These are phyloP conservation scores for Exidia glandulosa DNA, from an alignment of 768 basidiomycete genomes.

Conservation along the genomic window DNA sequence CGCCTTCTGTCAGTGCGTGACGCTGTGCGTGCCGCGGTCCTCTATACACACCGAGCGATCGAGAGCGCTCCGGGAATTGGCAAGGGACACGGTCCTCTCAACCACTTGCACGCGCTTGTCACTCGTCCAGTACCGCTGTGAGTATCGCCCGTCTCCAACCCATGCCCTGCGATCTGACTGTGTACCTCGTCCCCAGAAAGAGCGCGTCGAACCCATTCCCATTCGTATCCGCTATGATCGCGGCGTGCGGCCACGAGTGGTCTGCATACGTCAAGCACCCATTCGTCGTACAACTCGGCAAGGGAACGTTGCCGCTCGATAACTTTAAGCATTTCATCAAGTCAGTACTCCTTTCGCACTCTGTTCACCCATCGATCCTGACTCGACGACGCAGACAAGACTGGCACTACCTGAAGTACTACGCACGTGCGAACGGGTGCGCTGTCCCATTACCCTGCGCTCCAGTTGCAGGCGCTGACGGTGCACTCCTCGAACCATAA, in stretches of 20 bases:
- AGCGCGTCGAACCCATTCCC: constrained; percentile 55
- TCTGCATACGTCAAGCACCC: constrained; percentile 70
- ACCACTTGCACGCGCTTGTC: constrained; percentile 62
- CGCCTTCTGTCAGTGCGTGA: constrained; percentile 35
- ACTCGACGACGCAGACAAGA: constrained; percentile 46
- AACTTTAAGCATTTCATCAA: constrained; percentile 78
- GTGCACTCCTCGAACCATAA: constrained; percentile 8
- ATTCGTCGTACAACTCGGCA: constrained; percentile 67
- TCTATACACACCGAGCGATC: constrained; percentile 70
- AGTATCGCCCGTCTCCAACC: constrained; percentile 24
- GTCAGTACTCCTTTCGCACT: constrained; percentile 27
- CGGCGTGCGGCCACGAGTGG: constrained; percentile 46
- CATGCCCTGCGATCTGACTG: background rate
- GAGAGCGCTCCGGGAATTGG: constrained; percentile 58
- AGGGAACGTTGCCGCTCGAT: constrained; percentile 53
- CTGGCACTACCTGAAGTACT: constrained; percentile 73
- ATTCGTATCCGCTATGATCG: constrained; percentile 53
- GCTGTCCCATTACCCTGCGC: constrained; percentile 9
- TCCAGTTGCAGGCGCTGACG: background rate
- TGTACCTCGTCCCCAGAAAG: constrained; percentile 29
- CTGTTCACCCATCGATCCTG: background rate
- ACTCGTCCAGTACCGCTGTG: constrained; percentile 41
- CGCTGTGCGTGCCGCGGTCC: constrained; percentile 47
- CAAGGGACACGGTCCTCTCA: constrained; percentile 70
- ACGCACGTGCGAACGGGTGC: constrained; percentile 70